Evolutionary conservation across 176 grass and related monocot genomes (phyloP), one percentile per base, ranked within the genome.

Genomic region (Triticum timopheevii): DNA sequence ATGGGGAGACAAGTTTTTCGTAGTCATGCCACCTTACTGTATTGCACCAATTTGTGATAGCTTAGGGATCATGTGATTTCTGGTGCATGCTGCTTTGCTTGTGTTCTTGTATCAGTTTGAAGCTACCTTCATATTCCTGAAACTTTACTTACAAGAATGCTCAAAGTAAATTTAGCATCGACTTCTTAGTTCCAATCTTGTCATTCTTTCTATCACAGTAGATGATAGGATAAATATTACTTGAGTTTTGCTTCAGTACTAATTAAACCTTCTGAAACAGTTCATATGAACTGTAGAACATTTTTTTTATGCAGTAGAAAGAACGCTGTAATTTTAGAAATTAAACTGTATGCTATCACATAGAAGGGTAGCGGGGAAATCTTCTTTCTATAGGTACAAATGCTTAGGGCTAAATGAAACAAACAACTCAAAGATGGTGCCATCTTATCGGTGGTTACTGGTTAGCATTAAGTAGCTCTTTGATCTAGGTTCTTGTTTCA

Each of bases 41-140:
- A 52, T 77, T 77, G 70, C 83, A n/a, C 45, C 36, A 76, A 76
- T 52, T 49, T 91, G 36, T 44, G 23, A 42, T 91, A 67, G 35
- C 50, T 85, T 85, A 88, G 69, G 69, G 65, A 47, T 91, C 39
- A 17, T 88, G 52, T 88, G 52, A 81, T 78, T 65, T 78, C 39
- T 82, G 63, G 70, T 62, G 62, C 64, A 61, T 79, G 34, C 23
- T 71, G 34, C 33, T 80, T 80, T 78, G 30, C 65, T 36, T 77
- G 2, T 10, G 19, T 17, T 33, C 65, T 70, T 69, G 25, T 88
- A 31, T 31, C 39, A 4, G n/a, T 82, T 61, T 65, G 44, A 33
- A 24, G 31, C 12, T 52, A 61, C 12, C 25, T 2, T 87, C 38
- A 30, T 61, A 76, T 52, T 22, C 50, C 38, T 86, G 78, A 84